These are phyloP conservation scores for Hyaloscypha bicolor DNA, from an alignment of 495 filamentous ascomycete genomes.

Conservation along the genomic window DNA sequence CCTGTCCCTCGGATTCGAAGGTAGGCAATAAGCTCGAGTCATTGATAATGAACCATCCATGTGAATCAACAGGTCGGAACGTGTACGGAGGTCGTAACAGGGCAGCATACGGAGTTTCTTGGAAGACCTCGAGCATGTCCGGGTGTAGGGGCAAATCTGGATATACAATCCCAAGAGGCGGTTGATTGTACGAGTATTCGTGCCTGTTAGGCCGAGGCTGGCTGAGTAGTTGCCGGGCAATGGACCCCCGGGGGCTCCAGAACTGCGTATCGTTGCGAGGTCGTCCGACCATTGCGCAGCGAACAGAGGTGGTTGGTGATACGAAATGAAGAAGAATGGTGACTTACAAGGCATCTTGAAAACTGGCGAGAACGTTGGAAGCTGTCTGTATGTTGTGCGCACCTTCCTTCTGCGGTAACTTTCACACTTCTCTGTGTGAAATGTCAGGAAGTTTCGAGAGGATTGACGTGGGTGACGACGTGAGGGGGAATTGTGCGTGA, in stretches of 20 bases:
- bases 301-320: neutral
- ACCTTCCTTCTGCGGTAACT: neutral
- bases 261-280: too few species aligned
- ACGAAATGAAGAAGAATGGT: neutral
- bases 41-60: neutral
- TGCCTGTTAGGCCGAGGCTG: neutral
- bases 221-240: neutral
- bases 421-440: neutral
- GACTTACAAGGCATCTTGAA: slow-evolving; percentile 32
- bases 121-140: neutral
- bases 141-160: neutral
- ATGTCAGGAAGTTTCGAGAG: neutral
- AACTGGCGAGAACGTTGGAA: neutral
- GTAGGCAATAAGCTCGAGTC: neutral
- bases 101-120: neutral
- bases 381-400: neutral
- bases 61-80: neutral
- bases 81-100: neutral
- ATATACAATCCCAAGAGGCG: neutral
- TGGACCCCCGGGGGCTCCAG: neutral
- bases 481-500: neutral
- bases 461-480: neutral
- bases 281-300: neutral
- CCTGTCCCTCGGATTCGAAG: neutral
- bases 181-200: neutral